phyloP scores from a whole-genome alignment of 495 filamentous ascomycete genomes.

The Cryomyces antarcticus region DNA sequence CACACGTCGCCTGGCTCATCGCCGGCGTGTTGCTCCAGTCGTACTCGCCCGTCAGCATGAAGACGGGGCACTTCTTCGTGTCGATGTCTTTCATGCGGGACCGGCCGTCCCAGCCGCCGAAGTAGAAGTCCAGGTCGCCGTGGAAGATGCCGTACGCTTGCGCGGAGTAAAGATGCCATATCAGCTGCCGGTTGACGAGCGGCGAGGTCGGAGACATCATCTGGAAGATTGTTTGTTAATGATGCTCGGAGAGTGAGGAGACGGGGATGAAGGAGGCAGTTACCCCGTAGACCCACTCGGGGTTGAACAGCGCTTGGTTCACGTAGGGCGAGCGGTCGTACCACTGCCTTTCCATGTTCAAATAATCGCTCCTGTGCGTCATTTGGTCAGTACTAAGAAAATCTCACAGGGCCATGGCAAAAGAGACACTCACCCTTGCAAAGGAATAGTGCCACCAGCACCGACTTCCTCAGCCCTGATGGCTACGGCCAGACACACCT shows the following conservation, averaged over 20 bases:
- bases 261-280: neutral
- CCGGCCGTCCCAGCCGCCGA: slow-evolving; percentile 23
- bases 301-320: slow-evolving; percentile 19
- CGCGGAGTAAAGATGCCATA: slow-evolving; percentile 22
- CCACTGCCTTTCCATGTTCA: slow-evolving; percentile 12
- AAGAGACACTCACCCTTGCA: slow-evolving; percentile 11
- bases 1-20: slow-evolving; percentile 19
- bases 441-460: slow-evolving; percentile 19
- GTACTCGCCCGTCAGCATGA: slow-evolving; percentile 25
- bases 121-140: slow-evolving; percentile 25
- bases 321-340: slow-evolving; percentile 10
- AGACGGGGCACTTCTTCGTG: slow-evolving; percentile 22
- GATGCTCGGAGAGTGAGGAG: neutral
- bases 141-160: slow-evolving; percentile 26
- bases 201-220: slow-evolving; percentile 21
- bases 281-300: slow-evolving; percentile 23
- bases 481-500: slow-evolving; percentile 23
- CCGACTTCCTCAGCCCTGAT: slow-evolving; percentile 19
- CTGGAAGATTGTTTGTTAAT: neutral
- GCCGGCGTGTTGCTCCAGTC: slow-evolving; percentile 23
- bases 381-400: neutral
- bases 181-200: slow-evolving; percentile 17
- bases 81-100: slow-evolving; percentile 18
- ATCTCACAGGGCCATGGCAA: neutral
- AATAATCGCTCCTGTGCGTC: slow-evolving; percentile 5